Conservation (phyloP, 1,139 yeast genomes). For the Geotrichum bryndzae region DNA sequence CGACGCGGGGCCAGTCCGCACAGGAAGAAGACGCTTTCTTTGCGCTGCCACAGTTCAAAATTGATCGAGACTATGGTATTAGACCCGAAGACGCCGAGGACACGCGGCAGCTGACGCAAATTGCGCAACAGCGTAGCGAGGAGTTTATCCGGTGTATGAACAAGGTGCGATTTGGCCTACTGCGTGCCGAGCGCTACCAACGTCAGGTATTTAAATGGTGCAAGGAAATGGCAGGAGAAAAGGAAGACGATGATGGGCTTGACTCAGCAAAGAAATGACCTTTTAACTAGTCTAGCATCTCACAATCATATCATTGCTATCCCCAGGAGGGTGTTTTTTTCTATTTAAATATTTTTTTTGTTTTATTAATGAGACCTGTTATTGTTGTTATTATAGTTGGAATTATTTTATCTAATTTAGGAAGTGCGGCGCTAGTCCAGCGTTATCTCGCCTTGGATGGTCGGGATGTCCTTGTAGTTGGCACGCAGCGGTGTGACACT, state of each 20-base stretch:
- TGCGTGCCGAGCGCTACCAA: slow-evolving; percentile 71
- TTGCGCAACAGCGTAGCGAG: slow-evolving; percentile 78
- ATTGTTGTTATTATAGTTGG: slow-evolving; percentile 1
- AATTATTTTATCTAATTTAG: not conserved
- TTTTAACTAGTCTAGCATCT: not conserved
- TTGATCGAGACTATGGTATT: slow-evolving; percentile 44
- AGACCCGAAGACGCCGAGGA: slow-evolving; percentile 55
- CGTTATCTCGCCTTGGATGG: not conserved
- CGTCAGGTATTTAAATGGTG: slow-evolving; percentile 73
- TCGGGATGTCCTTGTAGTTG: slow-evolving; percentile 43
- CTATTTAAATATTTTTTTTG: not conserved
- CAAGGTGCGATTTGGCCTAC: slow-evolving; percentile 64
- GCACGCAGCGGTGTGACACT: slow-evolving; percentile 86
- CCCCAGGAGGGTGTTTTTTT: not conserved
- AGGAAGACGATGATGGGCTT: slow-evolving; percentile 16
- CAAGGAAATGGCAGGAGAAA: slow-evolving; percentile 72
- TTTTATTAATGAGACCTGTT: not conserved
- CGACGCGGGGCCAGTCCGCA: not conserved
- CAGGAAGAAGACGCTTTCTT: slow-evolving; percentile 51
- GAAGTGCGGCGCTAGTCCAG: not conserved
- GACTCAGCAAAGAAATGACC: slow-evolving; percentile 2
- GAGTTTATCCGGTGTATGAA: slow-evolving; percentile 79
- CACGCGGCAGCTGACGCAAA: slow-evolving; percentile 59
- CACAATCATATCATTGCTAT: not conserved
- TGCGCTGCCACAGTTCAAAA: slow-evolving; percentile 48